phyloP scores from a whole-genome alignment of 1,284 basidiomycete species.

The Cerioporus squamosus region DNA sequence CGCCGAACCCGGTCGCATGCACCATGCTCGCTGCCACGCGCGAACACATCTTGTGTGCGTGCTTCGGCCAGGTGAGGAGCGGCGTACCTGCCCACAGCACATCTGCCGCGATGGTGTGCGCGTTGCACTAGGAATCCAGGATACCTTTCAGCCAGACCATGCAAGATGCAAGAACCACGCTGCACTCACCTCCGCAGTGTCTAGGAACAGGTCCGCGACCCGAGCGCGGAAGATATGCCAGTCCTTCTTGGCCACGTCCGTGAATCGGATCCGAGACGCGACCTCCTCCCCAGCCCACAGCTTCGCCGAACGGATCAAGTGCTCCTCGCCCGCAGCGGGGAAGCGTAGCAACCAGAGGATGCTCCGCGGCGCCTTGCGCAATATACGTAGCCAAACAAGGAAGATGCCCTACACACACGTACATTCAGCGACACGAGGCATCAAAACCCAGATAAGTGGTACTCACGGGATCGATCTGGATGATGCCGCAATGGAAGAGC shows the following conservation, averaged over 20 bases:
- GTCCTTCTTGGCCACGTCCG: constrained; percentile 59
- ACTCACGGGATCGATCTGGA: constrained; percentile 52
- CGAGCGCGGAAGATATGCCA: constrained; percentile 57
- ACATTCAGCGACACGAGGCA: neutral
- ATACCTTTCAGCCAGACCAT: neutral
- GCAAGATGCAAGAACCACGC: neutral
- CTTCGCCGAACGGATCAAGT: constrained; percentile 52
- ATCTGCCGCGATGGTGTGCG: constrained; percentile 66
- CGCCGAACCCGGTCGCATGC: constrained; percentile 58
- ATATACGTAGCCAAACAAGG: constrained; percentile 59
- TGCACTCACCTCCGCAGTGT: constrained; percentile 57
- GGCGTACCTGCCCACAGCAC: constrained; percentile 68
- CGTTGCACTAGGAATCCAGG: constrained; percentile 52
- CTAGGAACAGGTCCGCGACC: constrained; percentile 64
- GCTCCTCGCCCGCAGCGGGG: constrained; percentile 57
- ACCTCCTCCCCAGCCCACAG: constrained; percentile 59
- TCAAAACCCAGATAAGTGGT: neutral
- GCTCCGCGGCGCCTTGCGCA: constrained; percentile 53
- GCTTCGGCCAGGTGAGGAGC: constrained; percentile 60
- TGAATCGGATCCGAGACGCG: constrained; percentile 58
- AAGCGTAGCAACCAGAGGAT: constrained; percentile 68
- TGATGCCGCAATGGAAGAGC: neutral
- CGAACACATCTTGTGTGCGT: constrained; percentile 64
- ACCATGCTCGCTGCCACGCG: constrained; percentile 64
- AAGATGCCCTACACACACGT: constrained; percentile 46